phyloP scores from a whole-genome alignment of 805 yeast species.

The Wickerhamiella qilinensis region DNA sequence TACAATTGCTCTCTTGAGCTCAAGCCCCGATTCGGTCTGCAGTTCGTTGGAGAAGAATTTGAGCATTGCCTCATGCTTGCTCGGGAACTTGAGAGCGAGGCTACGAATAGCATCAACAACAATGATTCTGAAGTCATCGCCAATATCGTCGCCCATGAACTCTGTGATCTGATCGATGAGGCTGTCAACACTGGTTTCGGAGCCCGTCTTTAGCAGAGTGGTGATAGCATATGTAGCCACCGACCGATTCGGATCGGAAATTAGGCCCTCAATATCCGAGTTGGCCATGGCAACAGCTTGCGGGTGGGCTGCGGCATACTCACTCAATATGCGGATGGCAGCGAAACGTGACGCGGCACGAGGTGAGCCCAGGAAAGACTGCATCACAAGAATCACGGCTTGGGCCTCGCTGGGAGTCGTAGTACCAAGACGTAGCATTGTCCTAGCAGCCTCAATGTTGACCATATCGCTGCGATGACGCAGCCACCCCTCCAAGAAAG shows the following conservation, averaged over 20 bases:
- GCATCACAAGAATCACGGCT: conserved; percentile 56
- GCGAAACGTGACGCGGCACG: conserved; percentile 82
- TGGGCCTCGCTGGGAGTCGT: conserved; percentile 44
- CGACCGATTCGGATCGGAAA: conserved; percentile 78
- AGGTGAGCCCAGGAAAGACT: conserved; percentile 67
- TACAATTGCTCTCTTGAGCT: conserved; percentile 71
- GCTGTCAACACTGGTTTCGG: conserved; percentile 75
- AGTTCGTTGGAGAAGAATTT: conserved; percentile 67
- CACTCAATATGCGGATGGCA: conserved; percentile 79
- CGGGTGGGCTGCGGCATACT: conserved; percentile 67
- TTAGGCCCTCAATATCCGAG: conserved; percentile 68
- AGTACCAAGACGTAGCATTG: conserved; percentile 39
- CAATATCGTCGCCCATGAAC: conserved; percentile 69
- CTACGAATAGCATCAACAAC: conserved; percentile 91
- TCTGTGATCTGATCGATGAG: conserved; percentile 73
- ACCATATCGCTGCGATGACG: conserved; percentile 77
- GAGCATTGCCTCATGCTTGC: conserved; percentile 70
- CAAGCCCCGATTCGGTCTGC: conserved; percentile 81
- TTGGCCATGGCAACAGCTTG: conserved; percentile 58
- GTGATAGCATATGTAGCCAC: conserved; percentile 95
- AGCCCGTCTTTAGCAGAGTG: conserved; percentile 87
- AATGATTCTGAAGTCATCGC: conserved; percentile 89
- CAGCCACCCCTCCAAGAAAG: conserved; percentile 53
- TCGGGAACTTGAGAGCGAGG: conserved; percentile 82
- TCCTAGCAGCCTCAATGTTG: conserved; percentile 79